Evolutionary conservation across 2,329 filamentous ascomycete species (phyloP).

Genomic region (Aspergillus versicolor): DNA sequence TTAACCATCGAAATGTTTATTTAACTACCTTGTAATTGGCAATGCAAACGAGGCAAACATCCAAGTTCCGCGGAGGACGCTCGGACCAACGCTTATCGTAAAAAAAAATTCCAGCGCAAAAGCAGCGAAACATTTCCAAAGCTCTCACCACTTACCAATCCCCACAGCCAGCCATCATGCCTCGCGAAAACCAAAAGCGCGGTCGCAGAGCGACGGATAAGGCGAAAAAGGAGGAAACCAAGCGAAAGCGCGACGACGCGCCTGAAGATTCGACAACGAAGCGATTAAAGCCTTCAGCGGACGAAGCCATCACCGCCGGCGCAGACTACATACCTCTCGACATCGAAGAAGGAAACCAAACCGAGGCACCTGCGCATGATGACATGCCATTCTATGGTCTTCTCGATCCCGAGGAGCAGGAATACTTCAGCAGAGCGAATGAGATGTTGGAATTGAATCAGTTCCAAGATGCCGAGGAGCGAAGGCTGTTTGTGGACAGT

Average conservation of each 20-base stretch:
- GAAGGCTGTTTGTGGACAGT: slow-evolving; percentile 70
- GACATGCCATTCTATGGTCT: slow-evolving; percentile 87
- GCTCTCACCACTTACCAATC: slow-evolving; percentile 2
- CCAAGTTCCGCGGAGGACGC: slow-evolving; percentile 24
- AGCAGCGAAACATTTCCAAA: background rate
- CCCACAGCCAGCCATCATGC: slow-evolving; percentile 34
- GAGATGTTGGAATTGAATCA: slow-evolving; percentile 87
- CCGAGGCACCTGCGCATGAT: slow-evolving; percentile 26
- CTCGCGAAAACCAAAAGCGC: slow-evolving; percentile 49
- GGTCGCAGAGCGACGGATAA: slow-evolving; percentile 46
- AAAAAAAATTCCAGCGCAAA: slow-evolving; percentile 21
- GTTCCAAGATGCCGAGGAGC: slow-evolving; percentile 74
- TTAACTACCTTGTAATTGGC: background rate
- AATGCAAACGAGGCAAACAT: slow-evolving; percentile 35
- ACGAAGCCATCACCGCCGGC: slow-evolving; percentile 24
- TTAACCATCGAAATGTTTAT: background rate
- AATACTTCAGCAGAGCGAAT: slow-evolving; percentile 90
- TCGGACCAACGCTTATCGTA: slow-evolving; percentile 40
- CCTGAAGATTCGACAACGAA: slow-evolving; percentile 36
- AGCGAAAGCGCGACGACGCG: slow-evolving; percentile 37
- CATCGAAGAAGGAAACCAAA: slow-evolving; percentile 23
- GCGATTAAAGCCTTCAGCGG: slow-evolving; percentile 36
- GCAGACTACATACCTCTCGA: slow-evolving; percentile 41
- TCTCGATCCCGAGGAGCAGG: slow-evolving; percentile 88
- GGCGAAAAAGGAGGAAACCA: slow-evolving; percentile 36